Base-by-base conservation (phyloP, 768 basidiomycete species). In the Podaxis sp. region DNA sequence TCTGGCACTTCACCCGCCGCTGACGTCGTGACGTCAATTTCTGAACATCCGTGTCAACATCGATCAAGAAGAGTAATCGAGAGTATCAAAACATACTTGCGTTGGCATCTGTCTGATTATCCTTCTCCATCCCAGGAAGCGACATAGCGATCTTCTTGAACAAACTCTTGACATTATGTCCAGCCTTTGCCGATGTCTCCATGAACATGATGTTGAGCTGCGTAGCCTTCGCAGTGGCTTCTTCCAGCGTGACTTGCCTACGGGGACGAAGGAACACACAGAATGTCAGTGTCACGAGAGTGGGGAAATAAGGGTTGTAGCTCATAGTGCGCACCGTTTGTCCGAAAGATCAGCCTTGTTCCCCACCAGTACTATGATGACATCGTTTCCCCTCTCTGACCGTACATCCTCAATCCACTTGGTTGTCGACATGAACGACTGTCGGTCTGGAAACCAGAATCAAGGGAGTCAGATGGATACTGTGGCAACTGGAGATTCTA, bases 341-440 rank as follows among this genome's bases (percentile, higher is more conserved):
- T 98, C 97, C 46, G 95, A 97, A 63, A 99, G 77, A 76, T 99
- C 97, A 27, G 97, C 97, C 80, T 99, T 99, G 77, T 99, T 99
- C 51, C 97, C 97, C 7, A 98, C 97, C 18, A 99, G 78, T 14
- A 98, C 96, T 66, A 99, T 97, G 67, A 98, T 97, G 38, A 99
- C 97, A 68, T 99, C 97, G 75, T 88, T 92, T 62, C 97, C 97
- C 69, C 97, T 82, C 73, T 99, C 97, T 62, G 95, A 95, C 61
- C 95, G 85, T 28, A 99, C 97, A 67, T 99, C 97, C 73, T 99
- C 97, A 77, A 99, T 95, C 97, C 97, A 99, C 75, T 98, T 99
- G 18, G 92, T 84, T 16, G 97, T 99, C 59, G 97, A 98, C 64
- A 96, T 74, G 83, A 98, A 99, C n/a, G 96, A 98, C 67, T 91